Conservation (phyloP, 108 stramenopile genomes). For the Parietichytrium sp. region DNA sequence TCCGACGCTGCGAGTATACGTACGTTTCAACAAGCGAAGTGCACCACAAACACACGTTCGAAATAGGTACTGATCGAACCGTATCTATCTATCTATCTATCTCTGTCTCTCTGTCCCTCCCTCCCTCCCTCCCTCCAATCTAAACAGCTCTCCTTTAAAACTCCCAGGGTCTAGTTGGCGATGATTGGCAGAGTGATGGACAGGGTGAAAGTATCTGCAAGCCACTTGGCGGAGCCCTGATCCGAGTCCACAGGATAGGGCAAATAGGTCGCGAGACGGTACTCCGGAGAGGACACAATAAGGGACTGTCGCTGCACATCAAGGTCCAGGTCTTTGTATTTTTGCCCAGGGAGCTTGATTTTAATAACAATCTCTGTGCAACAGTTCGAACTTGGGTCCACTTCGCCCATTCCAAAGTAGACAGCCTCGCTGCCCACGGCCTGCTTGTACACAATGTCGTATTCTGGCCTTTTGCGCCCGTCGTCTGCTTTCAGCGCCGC, state of each 20-base stretch:
- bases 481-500: not conserved
- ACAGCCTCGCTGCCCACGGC: conserved; percentile 26
- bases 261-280: conserved; percentile 37
- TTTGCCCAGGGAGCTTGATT: conserved; percentile 36
- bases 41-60: too few species aligned
- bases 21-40: too few species aligned
- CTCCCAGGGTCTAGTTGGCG: not conserved
- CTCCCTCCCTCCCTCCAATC: too few species aligned
- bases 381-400: conserved; percentile 7
- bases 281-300: not conserved
- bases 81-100: too few species aligned
- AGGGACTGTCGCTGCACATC: conserved; percentile 40
- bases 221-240: conserved; percentile 34
- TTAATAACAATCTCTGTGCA: conserved; percentile 33
- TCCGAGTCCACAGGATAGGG: conserved; percentile 37
- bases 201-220: not conserved
- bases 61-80: too few species aligned
- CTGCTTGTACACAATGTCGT: conserved; percentile 39
- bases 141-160: too few species aligned
- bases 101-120: too few species aligned
- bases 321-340: conserved; percentile 20
- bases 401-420: conserved; percentile 21
- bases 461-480: not conserved
- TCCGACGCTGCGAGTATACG: too few species aligned
- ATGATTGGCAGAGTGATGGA: conserved; percentile 39